phyloP scores from a whole-genome alignment of 2,329 filamentous ascomycete species.

The Claviceps sp. region DNA sequence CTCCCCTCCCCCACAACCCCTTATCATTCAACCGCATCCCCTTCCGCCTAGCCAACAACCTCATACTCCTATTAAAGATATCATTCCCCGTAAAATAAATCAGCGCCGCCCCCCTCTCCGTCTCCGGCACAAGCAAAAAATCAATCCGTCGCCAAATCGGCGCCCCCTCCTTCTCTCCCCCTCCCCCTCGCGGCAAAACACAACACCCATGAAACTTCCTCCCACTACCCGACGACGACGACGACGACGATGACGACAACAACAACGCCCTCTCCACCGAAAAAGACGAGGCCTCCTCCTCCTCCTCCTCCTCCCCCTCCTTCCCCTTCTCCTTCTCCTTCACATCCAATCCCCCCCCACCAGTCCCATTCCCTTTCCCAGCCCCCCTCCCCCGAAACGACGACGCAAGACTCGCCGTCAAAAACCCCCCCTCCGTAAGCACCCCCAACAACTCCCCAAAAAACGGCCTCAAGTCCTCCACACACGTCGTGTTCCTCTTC shows the following conservation, averaged over 20 bases:
- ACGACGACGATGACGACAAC: conserved; percentile 21
- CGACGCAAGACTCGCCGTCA: conserved; percentile 56
- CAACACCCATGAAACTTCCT: conserved; percentile 87
- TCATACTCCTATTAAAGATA: conserved; percentile 80
- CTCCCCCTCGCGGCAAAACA: conserved; percentile 39
- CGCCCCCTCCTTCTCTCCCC: conserved; percentile 6
- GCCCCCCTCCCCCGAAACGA: too few relatives aligned
- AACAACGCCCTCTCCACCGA: too few relatives aligned
- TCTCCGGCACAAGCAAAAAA: conserved; percentile 66
- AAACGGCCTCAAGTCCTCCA: conserved; percentile 45
- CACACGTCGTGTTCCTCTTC: conserved; percentile 40
- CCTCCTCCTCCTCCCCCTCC: too few relatives aligned
- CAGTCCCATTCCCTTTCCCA: too few relatives aligned
- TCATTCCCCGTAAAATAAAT: conserved; percentile 97
- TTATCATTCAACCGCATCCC: conserved; percentile 75
- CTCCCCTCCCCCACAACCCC: conserved; percentile 64
- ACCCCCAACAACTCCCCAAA: conserved; percentile 48
- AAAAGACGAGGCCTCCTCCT: too few relatives aligned
- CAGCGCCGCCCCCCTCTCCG: conserved; percentile 69
- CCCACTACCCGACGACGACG: conserved; percentile 31
- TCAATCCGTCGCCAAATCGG: conserved; percentile 70
- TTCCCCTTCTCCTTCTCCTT: too few relatives aligned
- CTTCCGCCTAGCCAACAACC: conserved; percentile 67
- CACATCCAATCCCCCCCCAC: too few relatives aligned
- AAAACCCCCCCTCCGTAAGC: conserved; percentile 49